Evolutionary conservation across 1,284 basidiomycete species (phyloP).

Genomic region (Rhodotorula sp.): DNA sequence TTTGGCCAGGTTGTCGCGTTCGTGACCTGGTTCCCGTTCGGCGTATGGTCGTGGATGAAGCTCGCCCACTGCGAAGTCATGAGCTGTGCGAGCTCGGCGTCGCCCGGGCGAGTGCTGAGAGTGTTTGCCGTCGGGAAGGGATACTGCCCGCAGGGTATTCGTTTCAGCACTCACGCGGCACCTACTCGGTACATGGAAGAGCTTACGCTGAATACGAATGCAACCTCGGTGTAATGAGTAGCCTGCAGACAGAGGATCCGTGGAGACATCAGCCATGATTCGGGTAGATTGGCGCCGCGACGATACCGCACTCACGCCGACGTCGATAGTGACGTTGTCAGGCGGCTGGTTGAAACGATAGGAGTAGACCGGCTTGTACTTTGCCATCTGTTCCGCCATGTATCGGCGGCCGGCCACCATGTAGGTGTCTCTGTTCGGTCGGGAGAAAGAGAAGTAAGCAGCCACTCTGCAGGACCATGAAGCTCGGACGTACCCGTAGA

Average conservation of each 20-base stretch:
- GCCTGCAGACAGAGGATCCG: not conserved
- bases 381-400: constrained; percentile 10
- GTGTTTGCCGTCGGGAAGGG: constrained; percentile 41
- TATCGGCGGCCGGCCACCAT: constrained; percentile 25
- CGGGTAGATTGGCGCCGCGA: too few species aligned
- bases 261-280: too few species aligned
- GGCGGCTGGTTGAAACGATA: constrained; percentile 43
- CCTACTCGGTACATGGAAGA: too few species aligned
- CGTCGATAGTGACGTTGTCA: constrained; percentile 35
- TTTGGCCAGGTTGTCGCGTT: constrained; percentile 37
- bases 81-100: constrained; percentile 39
- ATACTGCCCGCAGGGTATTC: not conserved
- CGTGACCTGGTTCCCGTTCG: constrained; percentile 33
- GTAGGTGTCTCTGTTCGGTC: not conserved
- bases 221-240: constrained; percentile 40
- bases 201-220: constrained; percentile 40
- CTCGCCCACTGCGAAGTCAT: constrained; percentile 44
- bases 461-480: too few species aligned
- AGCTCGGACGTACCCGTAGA: constrained; percentile 9
- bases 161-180: not conserved
- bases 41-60: constrained; percentile 41
- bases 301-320: constrained; percentile 12
- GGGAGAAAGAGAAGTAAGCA: too few species aligned
- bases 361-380: constrained; percentile 30
- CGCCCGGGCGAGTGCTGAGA: constrained; percentile 36